These are phyloP conservation scores for Penicillium italicum DNA, from an alignment of 2,329 filamentous ascomycete species.

Conservation along the genomic window DNA sequence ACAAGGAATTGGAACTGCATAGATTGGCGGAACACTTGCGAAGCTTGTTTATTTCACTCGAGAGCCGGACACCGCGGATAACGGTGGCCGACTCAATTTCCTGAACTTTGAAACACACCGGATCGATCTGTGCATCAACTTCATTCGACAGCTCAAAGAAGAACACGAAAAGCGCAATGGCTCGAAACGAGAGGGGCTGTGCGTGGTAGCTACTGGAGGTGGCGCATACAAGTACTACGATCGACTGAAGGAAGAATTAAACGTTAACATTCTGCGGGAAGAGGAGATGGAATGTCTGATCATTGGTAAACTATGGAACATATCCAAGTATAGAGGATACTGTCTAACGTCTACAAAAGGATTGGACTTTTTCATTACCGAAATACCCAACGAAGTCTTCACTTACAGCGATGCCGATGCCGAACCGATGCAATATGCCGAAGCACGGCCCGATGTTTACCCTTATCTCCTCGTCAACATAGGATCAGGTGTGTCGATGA, in stretches of 20 bases:
- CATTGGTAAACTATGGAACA: constrained; percentile 58
- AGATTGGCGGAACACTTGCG: constrained; percentile 93
- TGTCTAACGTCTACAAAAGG: constrained; percentile 48
- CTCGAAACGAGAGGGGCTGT: constrained; percentile 65
- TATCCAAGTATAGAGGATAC: neutral
- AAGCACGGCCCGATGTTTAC: constrained; percentile 76
- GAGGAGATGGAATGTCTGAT: constrained; percentile 99
- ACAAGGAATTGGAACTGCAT: constrained; percentile 10
- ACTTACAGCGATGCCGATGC: constrained; percentile 84
- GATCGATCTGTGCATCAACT: constrained; percentile 90
- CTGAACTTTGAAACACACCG: constrained; percentile 93
- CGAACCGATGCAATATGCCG: constrained; percentile 84
- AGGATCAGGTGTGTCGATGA: constrained; percentile 91
- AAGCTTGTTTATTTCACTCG: constrained; percentile 98
- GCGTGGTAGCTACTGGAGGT: constrained; percentile 92
- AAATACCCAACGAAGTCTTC: constrained; percentile 95
- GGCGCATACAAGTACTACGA: constrained; percentile 98
- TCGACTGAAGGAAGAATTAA: constrained; percentile 74
- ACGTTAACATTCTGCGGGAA: constrained; percentile 83
- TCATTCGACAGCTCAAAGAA: constrained; percentile 79
- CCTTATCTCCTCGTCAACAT: constrained; percentile 98
- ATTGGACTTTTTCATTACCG: constrained; percentile 97
- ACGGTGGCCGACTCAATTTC: constrained; percentile 89
- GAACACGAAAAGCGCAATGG: constrained; percentile 76
- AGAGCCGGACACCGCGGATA: constrained; percentile 72